These are phyloP conservation scores for Fraxinus excelsior DNA, from an alignment of 257 asterid genomes.

Conservation along the genomic window DNA sequence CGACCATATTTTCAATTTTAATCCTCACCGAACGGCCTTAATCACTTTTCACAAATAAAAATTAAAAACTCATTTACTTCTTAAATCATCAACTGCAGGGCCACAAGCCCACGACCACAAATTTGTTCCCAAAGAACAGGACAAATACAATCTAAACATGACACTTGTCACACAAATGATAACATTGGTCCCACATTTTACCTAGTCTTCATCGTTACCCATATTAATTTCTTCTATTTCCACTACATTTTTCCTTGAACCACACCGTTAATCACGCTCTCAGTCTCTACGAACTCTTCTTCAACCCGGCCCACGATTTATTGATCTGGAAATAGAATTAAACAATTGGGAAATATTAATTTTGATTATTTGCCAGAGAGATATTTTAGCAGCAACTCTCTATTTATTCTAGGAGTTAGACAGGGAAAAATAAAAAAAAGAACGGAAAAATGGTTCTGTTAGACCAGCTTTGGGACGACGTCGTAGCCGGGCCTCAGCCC, in stretches of 20 bases:
- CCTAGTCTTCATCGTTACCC: constrained; percentile 61
- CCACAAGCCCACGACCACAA: not conserved
- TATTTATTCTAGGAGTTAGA: constrained; percentile 23
- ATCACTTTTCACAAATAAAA: not conserved
- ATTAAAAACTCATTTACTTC: not conserved
- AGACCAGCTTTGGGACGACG: constrained; percentile 92
- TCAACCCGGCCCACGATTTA: not conserved
- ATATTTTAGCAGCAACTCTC: constrained; percentile 32
- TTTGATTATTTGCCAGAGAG: constrained; percentile 18
- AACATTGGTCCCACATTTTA: constrained; percentile 23
- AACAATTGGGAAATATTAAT: constrained; percentile 9
- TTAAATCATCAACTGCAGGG: not conserved
- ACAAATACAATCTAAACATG: constrained; percentile 16
- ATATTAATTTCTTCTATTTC: constrained; percentile 26
- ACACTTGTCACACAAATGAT: constrained; percentile 29
- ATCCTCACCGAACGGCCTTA: too few species aligned
- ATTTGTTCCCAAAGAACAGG: constrained; percentile 20
- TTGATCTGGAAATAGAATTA: not conserved
- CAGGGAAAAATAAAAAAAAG: not conserved
- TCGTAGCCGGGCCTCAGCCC: constrained; percentile 87
- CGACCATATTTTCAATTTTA: too few species aligned
- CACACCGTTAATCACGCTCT: not conserved
- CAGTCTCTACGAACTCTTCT: not conserved
- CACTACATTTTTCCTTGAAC: constrained; percentile 8
- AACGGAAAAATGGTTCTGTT: constrained; percentile 64